A percentile compares a stretch with the other conserved stretches of the same genome.
Evolutionary conservation across 2,329 filamentous ascomycete genomes (phyloP).

Genomic region (Colletotrichum sp.): DNA sequence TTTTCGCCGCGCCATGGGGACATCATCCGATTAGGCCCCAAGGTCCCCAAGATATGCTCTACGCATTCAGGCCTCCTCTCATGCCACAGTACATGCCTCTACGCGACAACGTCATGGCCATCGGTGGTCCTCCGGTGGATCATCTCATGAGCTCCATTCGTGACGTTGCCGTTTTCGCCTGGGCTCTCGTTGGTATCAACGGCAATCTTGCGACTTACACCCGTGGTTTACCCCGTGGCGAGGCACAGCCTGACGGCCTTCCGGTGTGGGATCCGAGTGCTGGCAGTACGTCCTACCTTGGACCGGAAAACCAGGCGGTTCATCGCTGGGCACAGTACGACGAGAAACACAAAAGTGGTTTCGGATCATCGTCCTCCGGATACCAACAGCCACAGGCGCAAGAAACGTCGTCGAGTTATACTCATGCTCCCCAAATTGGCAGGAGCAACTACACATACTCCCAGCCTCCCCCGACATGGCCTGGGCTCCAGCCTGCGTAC

Average conservation of each 20-base stretch:
- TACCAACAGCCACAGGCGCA: not conserved
- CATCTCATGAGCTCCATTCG: constrained; percentile 81
- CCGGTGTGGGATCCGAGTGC: constrained; percentile 62
- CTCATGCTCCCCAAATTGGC: not conserved
- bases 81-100: constrained; percentile 50
- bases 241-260: constrained; percentile 63
- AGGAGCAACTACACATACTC: not conserved
- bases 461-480: constrained; percentile 17
- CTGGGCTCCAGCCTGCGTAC: constrained; percentile 14
- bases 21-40: constrained; percentile 64
- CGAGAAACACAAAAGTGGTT: constrained; percentile 11
- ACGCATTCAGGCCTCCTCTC: constrained; percentile 48
- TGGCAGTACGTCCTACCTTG: constrained; percentile 33
- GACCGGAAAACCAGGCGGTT: constrained; percentile 40
- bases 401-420: not conserved
- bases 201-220: constrained; percentile 71
- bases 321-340: constrained; percentile 29
- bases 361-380: not conserved
- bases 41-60: constrained; percentile 45
- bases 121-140: constrained; percentile 59
- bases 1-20: constrained; percentile 85
- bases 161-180: constrained; percentile 87
- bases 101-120: constrained; percentile 47
- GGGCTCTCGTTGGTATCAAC: constrained; percentile 82
- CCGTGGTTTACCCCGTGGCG: constrained; percentile 65